A percentile compares a stretch with the other conserved stretches of the same genome.
These are phyloP conservation scores for Cryptosporidium sp. DNA, from an alignment of 169 alveolate species.

Conservation along the genomic window DNA sequence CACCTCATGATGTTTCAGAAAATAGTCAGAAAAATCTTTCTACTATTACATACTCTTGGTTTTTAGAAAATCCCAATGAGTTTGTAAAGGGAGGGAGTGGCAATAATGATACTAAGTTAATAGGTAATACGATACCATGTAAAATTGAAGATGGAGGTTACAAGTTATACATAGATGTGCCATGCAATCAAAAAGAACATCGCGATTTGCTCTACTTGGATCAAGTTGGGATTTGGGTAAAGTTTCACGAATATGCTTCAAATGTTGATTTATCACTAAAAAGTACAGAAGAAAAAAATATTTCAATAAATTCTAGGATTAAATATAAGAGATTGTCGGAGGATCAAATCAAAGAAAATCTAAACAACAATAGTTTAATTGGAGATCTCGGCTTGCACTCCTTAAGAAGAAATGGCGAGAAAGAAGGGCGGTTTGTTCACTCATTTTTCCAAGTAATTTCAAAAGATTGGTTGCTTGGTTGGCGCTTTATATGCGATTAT, in stretches of 20 bases:
- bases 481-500: conserved; percentile 7
- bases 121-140: not conserved
- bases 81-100: not conserved
- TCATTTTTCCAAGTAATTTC: not conserved
- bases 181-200: not conserved
- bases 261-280: not conserved
- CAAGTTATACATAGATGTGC: not conserved
- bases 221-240: not conserved
- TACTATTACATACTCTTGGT: not conserved
- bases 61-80: not conserved
- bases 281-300: not conserved
- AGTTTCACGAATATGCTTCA: not conserved
- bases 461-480: conserved; percentile 22
- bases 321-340: not conserved
- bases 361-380: not conserved
- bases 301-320: too few species aligned
- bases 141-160: too few species aligned
- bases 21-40: not conserved
- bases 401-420: not conserved
- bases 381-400: not conserved
- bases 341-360: not conserved
- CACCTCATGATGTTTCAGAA: not conserved
- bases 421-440: not conserved
- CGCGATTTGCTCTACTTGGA: not conserved
- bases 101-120: not conserved